These are phyloP conservation scores for Schwanniomyces sp. DNA, from an alignment of 805 yeast species.

Conservation along the genomic window DNA sequence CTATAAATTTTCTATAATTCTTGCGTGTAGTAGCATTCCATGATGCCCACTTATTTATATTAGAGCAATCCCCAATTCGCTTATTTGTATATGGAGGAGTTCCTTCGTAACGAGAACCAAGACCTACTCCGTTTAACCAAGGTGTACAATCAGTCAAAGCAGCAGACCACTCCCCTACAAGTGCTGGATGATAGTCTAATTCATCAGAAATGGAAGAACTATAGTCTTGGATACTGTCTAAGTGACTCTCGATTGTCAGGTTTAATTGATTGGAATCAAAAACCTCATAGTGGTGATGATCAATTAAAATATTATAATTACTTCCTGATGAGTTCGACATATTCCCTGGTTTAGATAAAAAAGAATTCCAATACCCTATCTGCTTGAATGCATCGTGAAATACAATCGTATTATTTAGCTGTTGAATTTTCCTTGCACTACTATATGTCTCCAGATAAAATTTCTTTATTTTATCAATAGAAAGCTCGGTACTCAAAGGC, in stretches of 20 bases:
- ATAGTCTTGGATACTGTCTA: slow-evolving; percentile 28
- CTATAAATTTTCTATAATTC: slow-evolving; percentile 54
- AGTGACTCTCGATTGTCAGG: slow-evolving; percentile 29
- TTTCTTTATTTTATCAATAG: slow-evolving; percentile 18
- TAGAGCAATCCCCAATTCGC: slow-evolving; percentile 44
- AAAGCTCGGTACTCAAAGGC: slow-evolving; percentile 30
- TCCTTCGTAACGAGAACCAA: slow-evolving; percentile 64
- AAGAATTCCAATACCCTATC: slow-evolving; percentile 55
- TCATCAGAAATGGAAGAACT: slow-evolving; percentile 33
- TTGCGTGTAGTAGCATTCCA: slow-evolving; percentile 45
- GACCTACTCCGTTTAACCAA: slow-evolving; percentile 69
- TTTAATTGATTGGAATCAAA: slow-evolving; percentile 26
- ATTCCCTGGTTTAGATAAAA: slow-evolving; percentile 23
- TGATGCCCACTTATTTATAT: slow-evolving; percentile 30
- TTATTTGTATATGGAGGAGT: slow-evolving; percentile 29
- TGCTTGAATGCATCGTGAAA: slow-evolving; percentile 67
- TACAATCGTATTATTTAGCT: slow-evolving; percentile 44
- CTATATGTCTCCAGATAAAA: slow-evolving; percentile 30
- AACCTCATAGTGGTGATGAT: slow-evolving; percentile 43
- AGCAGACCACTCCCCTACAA: slow-evolving; percentile 70
- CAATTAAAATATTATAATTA: slow-evolving; percentile 35
- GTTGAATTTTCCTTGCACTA: slow-evolving; percentile 30
- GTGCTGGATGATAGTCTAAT: slow-evolving; percentile 44
- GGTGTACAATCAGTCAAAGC: slow-evolving; percentile 70
- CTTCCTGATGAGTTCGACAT: slow-evolving; percentile 14